Evolutionary conservation across 169 alveolate species (phyloP), one percentile per base, ranked within the genome.

Genomic region (Eimeria mitis): DNA sequence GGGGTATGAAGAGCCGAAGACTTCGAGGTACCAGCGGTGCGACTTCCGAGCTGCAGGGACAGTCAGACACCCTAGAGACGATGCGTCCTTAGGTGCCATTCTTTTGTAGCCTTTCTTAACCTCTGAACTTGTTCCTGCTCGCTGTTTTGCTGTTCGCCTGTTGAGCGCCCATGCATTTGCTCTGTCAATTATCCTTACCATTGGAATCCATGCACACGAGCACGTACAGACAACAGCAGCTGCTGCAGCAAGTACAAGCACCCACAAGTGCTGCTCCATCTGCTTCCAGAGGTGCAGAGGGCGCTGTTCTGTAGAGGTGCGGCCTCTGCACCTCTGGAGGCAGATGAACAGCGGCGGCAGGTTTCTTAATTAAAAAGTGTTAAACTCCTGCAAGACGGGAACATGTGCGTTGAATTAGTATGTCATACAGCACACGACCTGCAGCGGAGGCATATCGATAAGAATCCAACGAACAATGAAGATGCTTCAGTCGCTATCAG

Each of bases 1-100:
- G 54, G 97, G 97, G 89, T 96, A 96, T 47, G 88, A 54, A n/a
- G 92, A 63, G 61, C 90, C 95, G 63, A 87, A 91, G 44, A 95
- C 91, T 54, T 95, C 59, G 42, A 95, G 95, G 56, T 96, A 96
- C 97, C 97, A 96, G 25, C 73, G 83, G 92, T 95, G 97, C 44
- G 97, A 88, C 78, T 89, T 96, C 21, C 79, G 76, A 52, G 97
- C 97, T 96, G 94, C 71, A 87, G 1, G 81, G 81, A 16, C 0
- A 34, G 81, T 0, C 81, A 71, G 81, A 71, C 54, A 71, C 78
- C 44, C 42, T 47, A 37, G 31, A 71, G 19, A 71, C n/a, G 31
- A 71, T 16, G 52, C n/a, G 37, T 2, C 54, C n/a, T 79, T 28
- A 79, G 21, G 21, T 5, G 88, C n/a, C 68, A 47, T 0, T 25